Evolutionary conservation across 768 basidiomycete genomes (phyloP), one percentile per base, ranked within the genome.

Genomic region (Collybia sp.): DNA sequence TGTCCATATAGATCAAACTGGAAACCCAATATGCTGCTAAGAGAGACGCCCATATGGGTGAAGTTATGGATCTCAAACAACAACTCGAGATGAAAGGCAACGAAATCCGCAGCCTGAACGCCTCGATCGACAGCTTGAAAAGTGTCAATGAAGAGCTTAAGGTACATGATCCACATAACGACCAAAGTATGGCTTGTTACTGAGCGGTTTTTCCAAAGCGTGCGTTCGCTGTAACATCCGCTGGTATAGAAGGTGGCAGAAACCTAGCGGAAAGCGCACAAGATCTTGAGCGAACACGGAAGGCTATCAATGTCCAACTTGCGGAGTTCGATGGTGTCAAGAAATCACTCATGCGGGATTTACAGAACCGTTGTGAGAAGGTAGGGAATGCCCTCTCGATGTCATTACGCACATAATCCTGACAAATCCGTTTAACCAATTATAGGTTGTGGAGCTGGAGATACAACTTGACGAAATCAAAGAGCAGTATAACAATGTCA

Each of bases 281-380:
- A 68, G 96, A 99, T 68, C 81, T 97, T 54, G 96, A 99, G 68
- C 80, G 95, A 46, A 93, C 91, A 38, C 82, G 96, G 54, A 97
- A 96, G 69, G 90, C 91, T 11, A 93, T 96, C 69, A 95, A 93
- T 52, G 88, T 93, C n/a, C 95, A 98, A 60, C 83, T 95, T 48
- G 91, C 94, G 49, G 96, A 99, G 62, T 99, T 99, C 65, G 96
- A 99, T 62, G 88, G 90, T 15, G 93, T 96, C 56, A 98, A 98
- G 79, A 95, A 96, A 73, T 95, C 90, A 40, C 80, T 99, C 51
- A 96, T 99, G 90, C 86, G 93, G 32, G 96, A 99, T 73, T 69
- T 99, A 56, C 95, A 97, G 72, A 97, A 99, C 66, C 93, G 96
- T 20, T 99, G 96, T 64, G 96, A 99, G 76, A 98, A 98, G 85